A percentile compares a stretch with the other conserved stretches of the same genome.
Evolutionary conservation across 805 yeast species (phyloP).

Genomic region (Sugiyamaella valdiviana): DNA sequence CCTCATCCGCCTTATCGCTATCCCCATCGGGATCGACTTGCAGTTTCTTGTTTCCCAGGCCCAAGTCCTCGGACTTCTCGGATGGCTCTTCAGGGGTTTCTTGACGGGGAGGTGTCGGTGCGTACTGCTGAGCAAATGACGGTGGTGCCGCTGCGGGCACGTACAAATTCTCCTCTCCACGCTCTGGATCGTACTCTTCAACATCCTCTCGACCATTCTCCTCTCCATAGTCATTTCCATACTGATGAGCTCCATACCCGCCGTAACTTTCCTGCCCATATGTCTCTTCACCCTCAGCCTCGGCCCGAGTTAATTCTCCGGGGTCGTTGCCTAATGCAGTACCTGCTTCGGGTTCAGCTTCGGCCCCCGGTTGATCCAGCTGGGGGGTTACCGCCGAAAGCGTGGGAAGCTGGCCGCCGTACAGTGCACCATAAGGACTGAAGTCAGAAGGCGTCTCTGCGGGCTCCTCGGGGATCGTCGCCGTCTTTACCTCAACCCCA

Average conservation of each 20-base stretch:
- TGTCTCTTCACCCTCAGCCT: not conserved
- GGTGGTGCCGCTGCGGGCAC: slow-evolving; percentile 10
- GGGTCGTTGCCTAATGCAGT: slow-evolving; percentile 10
- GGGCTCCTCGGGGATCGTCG: not conserved
- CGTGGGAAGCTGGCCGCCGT: slow-evolving; percentile 11
- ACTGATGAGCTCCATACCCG: slow-evolving; percentile 17
- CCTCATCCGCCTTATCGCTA: slow-evolving; percentile 24
- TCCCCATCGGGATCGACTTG: slow-evolving; percentile 21
- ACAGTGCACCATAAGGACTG: slow-evolving; percentile 19
- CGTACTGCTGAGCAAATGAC: slow-evolving; percentile 9
- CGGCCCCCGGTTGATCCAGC: too few relatives aligned
- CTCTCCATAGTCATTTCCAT: not conserved
- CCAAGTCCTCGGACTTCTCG: slow-evolving; percentile 20
- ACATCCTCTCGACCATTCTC: slow-evolving; percentile 13
- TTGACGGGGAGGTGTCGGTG: slow-evolving; percentile 8
- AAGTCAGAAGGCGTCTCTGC: slow-evolving; percentile 4
- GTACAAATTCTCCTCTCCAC: slow-evolving; percentile 6
- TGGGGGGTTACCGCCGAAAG: slow-evolving; percentile 1
- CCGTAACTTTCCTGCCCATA: slow-evolving; percentile 19
- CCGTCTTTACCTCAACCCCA: not conserved
- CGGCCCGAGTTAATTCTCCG: too few relatives aligned
- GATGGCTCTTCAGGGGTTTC: slow-evolving; percentile 10
- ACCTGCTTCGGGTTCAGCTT: slow-evolving; percentile 26
- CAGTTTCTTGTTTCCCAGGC: slow-evolving; percentile 17
- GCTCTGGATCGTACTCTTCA: slow-evolving; percentile 13